Base-by-base conservation (phyloP, 441 rosid genomes). In the Bocquillonia castaneifolia region DNA sequence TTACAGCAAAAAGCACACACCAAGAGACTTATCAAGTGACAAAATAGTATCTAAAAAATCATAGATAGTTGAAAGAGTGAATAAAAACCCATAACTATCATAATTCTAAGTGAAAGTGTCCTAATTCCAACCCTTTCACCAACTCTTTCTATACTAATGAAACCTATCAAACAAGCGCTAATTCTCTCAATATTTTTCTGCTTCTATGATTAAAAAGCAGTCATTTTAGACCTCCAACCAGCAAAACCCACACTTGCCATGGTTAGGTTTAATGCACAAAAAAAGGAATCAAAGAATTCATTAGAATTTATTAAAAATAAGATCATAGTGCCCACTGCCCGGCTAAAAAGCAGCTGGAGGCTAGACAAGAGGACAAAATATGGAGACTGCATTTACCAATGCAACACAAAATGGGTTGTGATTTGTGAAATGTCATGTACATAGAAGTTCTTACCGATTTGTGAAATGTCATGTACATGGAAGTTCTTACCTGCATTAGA, bases 401-500 rank as follows among this genome's bases (percentile, higher is more conserved):
- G 26, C 47, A 66, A 53, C 40, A 40, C 22, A 52, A 34, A 50
- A 20, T 6, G 7, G 48, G n/a, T n/a, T n/a, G n/a, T n/a, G n/a
- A n/a, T n/a, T 23, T 10, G n/a, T 48, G 59, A 37, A 69, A 51
- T 40, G 47, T 31, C 5, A 55, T 31, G 66, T 15, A 64, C 40
- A 52, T 63, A 63, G 18, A 57, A 42, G 61, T 53, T 44, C 79
- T 76, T 82, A 87, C 89, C 86, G n/a, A n/a, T n/a, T 23, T 10
- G n/a, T 48, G 59, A 37, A 69, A 51, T 40, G 47, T 31, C 5
- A 55, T 31, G 66, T 15, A 64, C 40, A 52, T 63, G 60, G 18
- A 57, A 42, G 61, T 53, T 44, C 79, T 76, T 82, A 87, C 89
- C 86, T 64, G 81, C 31, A 79, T 82, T 83, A 34, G 88, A 83